A percentile compares a stretch with the other conserved stretches of the same genome.
Conservation (phyloP, 352 stramenopile species). For the Phytopythium boreale region DNA sequence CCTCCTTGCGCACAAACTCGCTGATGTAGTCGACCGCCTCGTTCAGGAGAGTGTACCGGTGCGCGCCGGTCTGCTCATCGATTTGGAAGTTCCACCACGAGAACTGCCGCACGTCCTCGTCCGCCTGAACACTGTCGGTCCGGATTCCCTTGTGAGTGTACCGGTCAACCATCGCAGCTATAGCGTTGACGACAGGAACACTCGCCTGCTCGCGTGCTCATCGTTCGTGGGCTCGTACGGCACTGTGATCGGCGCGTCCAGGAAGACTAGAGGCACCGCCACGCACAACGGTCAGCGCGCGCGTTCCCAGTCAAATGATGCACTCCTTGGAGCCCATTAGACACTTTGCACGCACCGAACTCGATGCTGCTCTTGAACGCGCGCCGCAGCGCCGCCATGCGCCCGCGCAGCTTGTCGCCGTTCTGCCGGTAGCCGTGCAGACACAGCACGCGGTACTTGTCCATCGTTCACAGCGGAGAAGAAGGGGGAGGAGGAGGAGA, state of each 20-base stretch:
- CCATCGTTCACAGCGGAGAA: slow-evolving; percentile 6
- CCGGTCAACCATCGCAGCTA: neutral
- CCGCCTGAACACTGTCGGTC: slow-evolving; percentile 16
- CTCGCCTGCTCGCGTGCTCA: slow-evolving; percentile 44
- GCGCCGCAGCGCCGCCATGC: slow-evolving; percentile 68
- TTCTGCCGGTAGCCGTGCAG: slow-evolving; percentile 85
- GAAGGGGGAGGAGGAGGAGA: neutral
- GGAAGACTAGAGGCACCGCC: slow-evolving; percentile 43
- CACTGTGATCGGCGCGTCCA: slow-evolving; percentile 73
- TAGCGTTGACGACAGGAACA: neutral
- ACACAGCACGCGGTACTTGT: slow-evolving; percentile 77
- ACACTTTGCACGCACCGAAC: slow-evolving; percentile 70
- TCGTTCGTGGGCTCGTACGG: slow-evolving; percentile 62
- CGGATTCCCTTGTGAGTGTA: slow-evolving; percentile 1
- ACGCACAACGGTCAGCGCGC: neutral
- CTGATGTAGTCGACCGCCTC: slow-evolving; percentile 70
- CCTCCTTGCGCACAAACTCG: slow-evolving; percentile 56
- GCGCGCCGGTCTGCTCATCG: slow-evolving; percentile 37
- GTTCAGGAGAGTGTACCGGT: slow-evolving; percentile 43
- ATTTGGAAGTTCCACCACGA: slow-evolving; percentile 73
- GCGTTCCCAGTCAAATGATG: neutral
- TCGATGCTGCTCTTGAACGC: slow-evolving; percentile 77
- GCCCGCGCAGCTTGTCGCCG: slow-evolving; percentile 61
- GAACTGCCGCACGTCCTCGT: slow-evolving; percentile 53
- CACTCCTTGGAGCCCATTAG: too few species aligned